phyloP scores from a whole-genome alignment of 495 filamentous ascomycete genomes.

The Rhizodiscina lignyota region DNA sequence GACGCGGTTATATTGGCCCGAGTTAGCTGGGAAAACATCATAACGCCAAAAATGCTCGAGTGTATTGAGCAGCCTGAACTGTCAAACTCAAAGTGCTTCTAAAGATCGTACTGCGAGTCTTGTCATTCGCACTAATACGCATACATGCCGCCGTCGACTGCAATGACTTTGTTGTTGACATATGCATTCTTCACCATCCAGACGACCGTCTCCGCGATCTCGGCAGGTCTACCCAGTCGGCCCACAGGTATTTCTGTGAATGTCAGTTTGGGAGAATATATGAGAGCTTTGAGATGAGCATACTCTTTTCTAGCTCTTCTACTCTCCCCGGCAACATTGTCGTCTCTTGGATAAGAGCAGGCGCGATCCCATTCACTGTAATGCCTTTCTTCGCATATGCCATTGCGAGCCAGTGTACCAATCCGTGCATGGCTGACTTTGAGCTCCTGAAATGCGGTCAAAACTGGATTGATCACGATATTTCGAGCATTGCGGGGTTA shows the following conservation, averaged over 20 bases:
- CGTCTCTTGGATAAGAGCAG: constrained; percentile 18
- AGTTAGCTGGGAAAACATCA: no score
- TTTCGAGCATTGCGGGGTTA: neutral
- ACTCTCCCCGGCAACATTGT: constrained; percentile 14
- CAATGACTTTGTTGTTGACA: constrained; percentile 20
- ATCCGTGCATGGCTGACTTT: constrained; percentile 17
- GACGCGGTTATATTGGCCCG: no score
- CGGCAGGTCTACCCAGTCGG: constrained; percentile 15
- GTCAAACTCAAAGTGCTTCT: no score
- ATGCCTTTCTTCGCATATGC: constrained; percentile 17
- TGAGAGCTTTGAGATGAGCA: constrained; percentile 7
- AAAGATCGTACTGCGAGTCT: no score
- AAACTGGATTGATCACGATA: neutral
- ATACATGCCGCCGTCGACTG: constrained; percentile 18
- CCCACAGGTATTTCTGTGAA: constrained; percentile 17
- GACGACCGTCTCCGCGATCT: constrained; percentile 19
- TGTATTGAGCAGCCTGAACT: no score
- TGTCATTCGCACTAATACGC: no score
- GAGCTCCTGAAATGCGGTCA: no score
- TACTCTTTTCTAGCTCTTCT: constrained; percentile 12
- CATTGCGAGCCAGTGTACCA: constrained; percentile 19
- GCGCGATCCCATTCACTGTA: constrained; percentile 21
- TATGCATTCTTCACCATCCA: constrained; percentile 20
- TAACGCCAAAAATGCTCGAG: no score
- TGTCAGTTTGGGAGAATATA: neutral